Conservation (phyloP, 1,139 yeast genomes). For the Meyerozyma athensensis region DNA sequence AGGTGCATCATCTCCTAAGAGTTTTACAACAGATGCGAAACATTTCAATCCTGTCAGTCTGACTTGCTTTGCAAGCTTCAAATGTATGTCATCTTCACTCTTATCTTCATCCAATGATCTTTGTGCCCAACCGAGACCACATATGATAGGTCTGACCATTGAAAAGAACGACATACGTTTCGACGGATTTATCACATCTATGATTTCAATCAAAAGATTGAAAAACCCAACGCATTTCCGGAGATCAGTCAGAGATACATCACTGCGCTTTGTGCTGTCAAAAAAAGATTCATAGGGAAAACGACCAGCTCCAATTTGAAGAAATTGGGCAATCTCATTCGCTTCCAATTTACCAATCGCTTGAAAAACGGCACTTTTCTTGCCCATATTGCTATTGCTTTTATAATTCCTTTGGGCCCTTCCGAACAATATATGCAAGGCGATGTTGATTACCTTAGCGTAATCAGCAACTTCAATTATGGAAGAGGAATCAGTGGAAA, state of each 20-base stretch:
- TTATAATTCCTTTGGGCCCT: constrained; percentile 60
- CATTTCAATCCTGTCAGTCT: constrained; percentile 62
- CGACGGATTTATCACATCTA: constrained; percentile 58
- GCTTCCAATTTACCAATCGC: constrained; percentile 61
- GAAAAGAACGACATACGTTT: constrained; percentile 46
- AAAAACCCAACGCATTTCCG: constrained; percentile 69
- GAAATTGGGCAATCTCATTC: constrained; percentile 52
- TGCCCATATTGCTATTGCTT: constrained; percentile 67
- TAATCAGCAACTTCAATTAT: constrained; percentile 60
- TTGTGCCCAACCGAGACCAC: constrained; percentile 55
- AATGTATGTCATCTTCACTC: constrained; percentile 21
- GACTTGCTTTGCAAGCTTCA: constrained; percentile 47
- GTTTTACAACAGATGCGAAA: constrained; percentile 46
- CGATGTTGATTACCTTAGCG: constrained; percentile 58
- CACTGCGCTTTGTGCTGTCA: constrained; percentile 13
- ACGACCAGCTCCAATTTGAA: constrained; percentile 57
- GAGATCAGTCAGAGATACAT: constrained; percentile 23
- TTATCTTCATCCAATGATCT: constrained; percentile 24
- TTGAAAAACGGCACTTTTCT: constrained; percentile 72
- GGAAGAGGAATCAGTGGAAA: constrained; percentile 47
- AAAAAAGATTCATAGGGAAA: constrained; percentile 41
- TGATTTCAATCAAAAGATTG: constrained; percentile 59
- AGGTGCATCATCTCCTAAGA: constrained; percentile 40
- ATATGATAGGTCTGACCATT: constrained; percentile 58
- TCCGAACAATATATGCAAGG: constrained; percentile 80